phyloP scores from a whole-genome alignment of 768 basidiomycete genomes.

The Agrocybe praecox region DNA sequence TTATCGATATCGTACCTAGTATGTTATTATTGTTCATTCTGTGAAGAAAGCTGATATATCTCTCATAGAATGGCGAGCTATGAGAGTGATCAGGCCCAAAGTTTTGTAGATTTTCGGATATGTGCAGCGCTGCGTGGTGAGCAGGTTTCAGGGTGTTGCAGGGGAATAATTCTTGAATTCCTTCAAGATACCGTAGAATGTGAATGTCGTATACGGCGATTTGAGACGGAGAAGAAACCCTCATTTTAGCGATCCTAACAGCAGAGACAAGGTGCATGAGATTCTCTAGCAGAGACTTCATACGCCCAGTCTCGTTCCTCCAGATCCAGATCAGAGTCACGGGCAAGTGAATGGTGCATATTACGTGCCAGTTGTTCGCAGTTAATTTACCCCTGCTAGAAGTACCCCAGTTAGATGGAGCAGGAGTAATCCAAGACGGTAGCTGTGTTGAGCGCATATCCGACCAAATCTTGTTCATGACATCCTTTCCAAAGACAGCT shows the following conservation, averaged over 20 bases:
- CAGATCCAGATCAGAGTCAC: conserved; percentile 39
- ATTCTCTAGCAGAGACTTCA: conserved; percentile 25
- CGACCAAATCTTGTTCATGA: conserved; percentile 17
- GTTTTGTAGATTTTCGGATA: conserved; percentile 25
- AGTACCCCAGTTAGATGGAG: conserved; percentile 22
- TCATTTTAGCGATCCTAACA: conserved; percentile 27
- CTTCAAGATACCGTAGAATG: conserved; percentile 32
- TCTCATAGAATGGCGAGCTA: conserved; percentile 16
- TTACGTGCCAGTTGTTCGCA: conserved; percentile 35
- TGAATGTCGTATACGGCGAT: conserved; percentile 26
- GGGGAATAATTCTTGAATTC: conserved; percentile 30
- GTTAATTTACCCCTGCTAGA: conserved; percentile 24
- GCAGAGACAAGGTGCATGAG: conserved; percentile 38
- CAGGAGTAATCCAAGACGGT: conserved; percentile 22
- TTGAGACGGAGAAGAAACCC: conserved; percentile 16
- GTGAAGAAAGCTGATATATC: conserved; percentile 23
- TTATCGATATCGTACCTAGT: conserved; percentile 9
- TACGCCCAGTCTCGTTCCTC: conserved; percentile 18
- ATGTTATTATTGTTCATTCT: conserved; percentile 18
- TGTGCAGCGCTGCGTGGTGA: conserved; percentile 43
- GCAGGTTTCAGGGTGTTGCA: conserved; percentile 29
- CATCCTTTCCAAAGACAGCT: conserved; percentile 12
- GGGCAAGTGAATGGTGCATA: conserved; percentile 33
- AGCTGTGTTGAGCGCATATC: conserved; percentile 21
- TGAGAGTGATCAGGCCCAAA: conserved; percentile 35